Conservation (phyloP, 2,329 filamentous ascomycete species). For the Parascedosporium putredinis region DNA sequence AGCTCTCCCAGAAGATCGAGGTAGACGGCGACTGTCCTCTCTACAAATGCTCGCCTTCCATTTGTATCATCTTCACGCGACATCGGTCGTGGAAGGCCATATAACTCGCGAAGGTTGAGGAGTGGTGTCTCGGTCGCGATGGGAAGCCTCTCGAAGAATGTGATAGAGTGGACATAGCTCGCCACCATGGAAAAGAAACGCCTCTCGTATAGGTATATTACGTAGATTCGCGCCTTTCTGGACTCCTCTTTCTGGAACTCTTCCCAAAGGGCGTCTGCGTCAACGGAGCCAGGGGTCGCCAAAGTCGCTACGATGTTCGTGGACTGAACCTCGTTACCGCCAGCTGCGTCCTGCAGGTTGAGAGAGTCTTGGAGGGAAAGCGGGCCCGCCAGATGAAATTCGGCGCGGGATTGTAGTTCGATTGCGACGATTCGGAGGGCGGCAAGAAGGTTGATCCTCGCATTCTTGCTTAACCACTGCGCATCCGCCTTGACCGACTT, state of each 20-base stretch:
- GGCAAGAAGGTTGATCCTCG: constrained; percentile 67
- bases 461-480: constrained; percentile 72
- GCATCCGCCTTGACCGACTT: constrained; percentile 76
- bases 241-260: constrained; percentile 53
- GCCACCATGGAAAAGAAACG: constrained; percentile 55
- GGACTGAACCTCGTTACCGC: constrained; percentile 49
- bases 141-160: constrained; percentile 28
- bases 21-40: constrained; percentile 27
- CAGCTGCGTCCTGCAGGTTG: constrained; percentile 65
- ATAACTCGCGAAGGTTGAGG: constrained; percentile 19
- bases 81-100: constrained; percentile 17
- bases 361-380: constrained; percentile 70
- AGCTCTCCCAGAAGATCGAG: constrained; percentile 35
- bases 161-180: constrained; percentile 43
- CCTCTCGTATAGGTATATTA: constrained; percentile 62
- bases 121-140: constrained; percentile 18
- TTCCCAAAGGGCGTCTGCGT: constrained; percentile 43
- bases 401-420: constrained; percentile 75
- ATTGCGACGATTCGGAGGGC: constrained; percentile 71
- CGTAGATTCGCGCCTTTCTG: constrained; percentile 57
- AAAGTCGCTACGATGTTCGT: constrained; percentile 46
- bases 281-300: constrained; percentile 32
- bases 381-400: constrained; percentile 57
- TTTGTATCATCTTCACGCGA: constrained; percentile 4
- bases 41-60: constrained; percentile 5